Evolutionary conservation across 768 basidiomycete genomes (phyloP), one percentile per base, ranked within the genome.

Genomic region (Termitomyces sp.): DNA sequence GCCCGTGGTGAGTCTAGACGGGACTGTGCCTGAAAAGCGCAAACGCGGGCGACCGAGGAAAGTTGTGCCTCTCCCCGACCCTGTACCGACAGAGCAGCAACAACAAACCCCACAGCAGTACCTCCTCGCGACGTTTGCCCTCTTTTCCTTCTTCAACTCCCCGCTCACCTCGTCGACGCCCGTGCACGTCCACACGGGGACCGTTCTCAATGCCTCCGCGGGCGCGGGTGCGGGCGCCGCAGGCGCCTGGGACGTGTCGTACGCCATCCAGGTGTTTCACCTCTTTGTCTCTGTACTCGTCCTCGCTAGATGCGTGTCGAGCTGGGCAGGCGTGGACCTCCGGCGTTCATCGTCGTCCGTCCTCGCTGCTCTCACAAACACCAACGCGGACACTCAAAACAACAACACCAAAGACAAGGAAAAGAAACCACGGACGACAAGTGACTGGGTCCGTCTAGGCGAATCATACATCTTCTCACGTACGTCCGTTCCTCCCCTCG

Each of bases 101-200:
- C 52, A 56, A 46, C 34, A 73, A 43, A 68, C 72, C 12, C 31
- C 58, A 14, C 78, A 75, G 26, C 90, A 91, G 60, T 92, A 88
- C 68, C 84, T 93, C 52, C 82, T 94, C 47, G 90, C 89, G 27
- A 84, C 84, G 27, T 93, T 93, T 64, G 88, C 89, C 0, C 76
- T 93, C 54, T 91, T 94, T 73, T 92, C 89, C 0, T 88, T 93
- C 72, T 90, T 92, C 76, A 91, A 89, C 64, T 88, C 86, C 0
- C 85, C 88, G 2, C 68, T 89, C 18, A 78, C 85, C 0, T 75
- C 80, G 10, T 61, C 73, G 6, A 65, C 67, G 24, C 51, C 69
- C 4, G 68, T 69, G 31, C 81, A 86, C 51, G 72, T 77, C 0
- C 85, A 87, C 58, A 75, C 80, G 13, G 89, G 88, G 6, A 71